phyloP scores from a whole-genome alignment of 495 filamentous ascomycete genomes.

The Alectoria sarmentosa region DNA sequence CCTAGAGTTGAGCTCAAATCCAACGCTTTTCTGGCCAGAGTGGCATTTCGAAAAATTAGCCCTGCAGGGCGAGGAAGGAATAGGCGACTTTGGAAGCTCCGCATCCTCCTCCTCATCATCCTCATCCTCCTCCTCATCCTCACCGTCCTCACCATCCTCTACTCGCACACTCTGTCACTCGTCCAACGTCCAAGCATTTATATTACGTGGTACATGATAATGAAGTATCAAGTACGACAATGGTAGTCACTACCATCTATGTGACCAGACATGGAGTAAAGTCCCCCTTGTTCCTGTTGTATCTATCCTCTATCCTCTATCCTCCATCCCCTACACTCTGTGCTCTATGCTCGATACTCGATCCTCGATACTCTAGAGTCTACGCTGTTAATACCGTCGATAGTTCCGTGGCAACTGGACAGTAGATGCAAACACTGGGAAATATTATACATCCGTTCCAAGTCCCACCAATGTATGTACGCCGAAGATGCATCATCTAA shows the following conservation, averaged over 20 bases:
- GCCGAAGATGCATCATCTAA: not conserved
- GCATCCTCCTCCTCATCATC: too few relatives aligned
- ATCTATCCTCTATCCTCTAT: not conserved
- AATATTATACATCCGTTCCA: constrained; percentile 53
- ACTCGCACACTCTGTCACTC: too few relatives aligned
- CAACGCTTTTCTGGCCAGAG: constrained; percentile 9
- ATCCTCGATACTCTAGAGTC: not conserved
- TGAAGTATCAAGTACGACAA: not conserved
- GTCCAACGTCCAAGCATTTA: too few relatives aligned
- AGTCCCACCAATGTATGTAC: constrained; percentile 59
- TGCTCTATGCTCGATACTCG: not conserved
- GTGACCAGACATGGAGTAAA: constrained; percentile 80
- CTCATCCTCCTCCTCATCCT: too few relatives aligned
- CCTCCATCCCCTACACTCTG: not conserved
- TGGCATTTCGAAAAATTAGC: constrained; percentile 13
- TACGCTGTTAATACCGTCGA: not conserved
- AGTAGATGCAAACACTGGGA: constrained; percentile 70
- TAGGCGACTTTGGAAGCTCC: constrained; percentile 14
- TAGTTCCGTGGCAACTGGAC: constrained; percentile 89
- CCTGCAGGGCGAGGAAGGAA: constrained; percentile 13
- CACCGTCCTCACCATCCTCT: too few relatives aligned
- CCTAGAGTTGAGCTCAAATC: too few relatives aligned
- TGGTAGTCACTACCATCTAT: constrained; percentile 55
- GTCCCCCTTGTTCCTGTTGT: not conserved
- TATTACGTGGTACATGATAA: too few relatives aligned